Percentiles rank a stretch among this genome's conserved stretches.
Conservation (phyloP, 2,329 filamentous ascomycete species). For the Penicillium glabrum region DNA sequence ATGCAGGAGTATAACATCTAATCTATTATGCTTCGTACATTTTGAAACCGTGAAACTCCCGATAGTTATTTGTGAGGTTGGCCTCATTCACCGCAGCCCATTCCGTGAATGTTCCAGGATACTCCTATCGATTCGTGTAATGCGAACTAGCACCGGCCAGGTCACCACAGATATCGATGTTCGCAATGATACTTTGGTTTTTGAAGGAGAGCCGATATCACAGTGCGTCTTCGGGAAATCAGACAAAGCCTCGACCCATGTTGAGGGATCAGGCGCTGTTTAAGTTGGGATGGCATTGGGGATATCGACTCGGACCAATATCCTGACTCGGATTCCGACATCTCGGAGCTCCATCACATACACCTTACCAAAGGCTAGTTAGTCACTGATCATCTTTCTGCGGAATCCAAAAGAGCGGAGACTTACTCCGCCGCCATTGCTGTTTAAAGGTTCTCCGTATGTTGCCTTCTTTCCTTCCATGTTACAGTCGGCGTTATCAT, state of each 20-base stretch:
- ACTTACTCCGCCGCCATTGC: constrained; percentile 53
- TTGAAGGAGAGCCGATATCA: constrained; percentile 57
- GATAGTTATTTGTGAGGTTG: too few species aligned
- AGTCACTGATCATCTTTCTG: neutral
- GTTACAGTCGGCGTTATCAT: constrained; percentile 58
- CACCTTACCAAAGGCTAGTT: constrained; percentile 32
- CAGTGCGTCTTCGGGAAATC: constrained; percentile 67
- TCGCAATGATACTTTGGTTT: constrained; percentile 65
- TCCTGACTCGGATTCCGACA: constrained; percentile 18
- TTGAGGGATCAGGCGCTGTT: constrained; percentile 57
- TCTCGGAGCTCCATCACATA: constrained; percentile 64
- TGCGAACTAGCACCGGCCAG: constrained; percentile 35
- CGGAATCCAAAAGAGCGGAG: accelerated
- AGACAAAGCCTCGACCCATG: constrained; percentile 63
- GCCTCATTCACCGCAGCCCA: neutral
- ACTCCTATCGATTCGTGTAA: too few species aligned
- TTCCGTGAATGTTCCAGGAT: too few species aligned
- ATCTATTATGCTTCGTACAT: too few species aligned
- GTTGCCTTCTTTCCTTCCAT: constrained; percentile 47
- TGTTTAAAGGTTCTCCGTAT: constrained; percentile 54
- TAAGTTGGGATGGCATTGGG: constrained; percentile 43
- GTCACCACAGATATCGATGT: constrained; percentile 65
- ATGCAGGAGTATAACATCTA: too few species aligned
- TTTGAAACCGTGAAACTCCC: too few species aligned
- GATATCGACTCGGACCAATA: constrained; percentile 26